Conservation (phyloP, 225 moss, liverwort and hornwort genomes). For the Pleurozium schreberi region DNA sequence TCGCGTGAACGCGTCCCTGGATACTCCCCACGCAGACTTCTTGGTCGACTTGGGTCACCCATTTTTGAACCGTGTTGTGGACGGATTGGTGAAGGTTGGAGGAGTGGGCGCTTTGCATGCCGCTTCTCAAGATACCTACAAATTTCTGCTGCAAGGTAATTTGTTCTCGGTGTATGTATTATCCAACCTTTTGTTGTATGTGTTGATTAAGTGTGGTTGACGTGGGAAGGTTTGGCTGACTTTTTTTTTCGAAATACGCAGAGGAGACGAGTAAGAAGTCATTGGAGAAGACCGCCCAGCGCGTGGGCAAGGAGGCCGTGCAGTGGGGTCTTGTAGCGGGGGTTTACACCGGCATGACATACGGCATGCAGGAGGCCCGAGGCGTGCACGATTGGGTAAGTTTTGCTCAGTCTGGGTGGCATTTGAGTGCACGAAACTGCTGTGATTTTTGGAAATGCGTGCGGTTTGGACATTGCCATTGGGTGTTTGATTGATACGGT, state of each 20-base stretch:
- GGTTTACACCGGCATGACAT: conserved; percentile 75
- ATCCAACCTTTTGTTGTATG: too few relatives aligned
- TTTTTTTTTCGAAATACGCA: not conserved
- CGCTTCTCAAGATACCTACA: conserved; percentile 60
- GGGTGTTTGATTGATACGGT: too few relatives aligned
- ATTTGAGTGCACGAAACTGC: not conserved
- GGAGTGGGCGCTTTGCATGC: conserved; percentile 88
- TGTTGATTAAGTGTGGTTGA: not conserved
- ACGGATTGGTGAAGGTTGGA: conserved; percentile 90
- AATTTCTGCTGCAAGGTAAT: conserved; percentile 31
- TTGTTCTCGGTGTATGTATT: not conserved
- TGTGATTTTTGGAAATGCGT: not conserved
- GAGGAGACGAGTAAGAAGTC: conserved; percentile 81
- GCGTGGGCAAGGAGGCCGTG: conserved; percentile 77
- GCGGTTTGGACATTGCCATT: too few relatives aligned
- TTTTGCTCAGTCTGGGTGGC: not conserved
- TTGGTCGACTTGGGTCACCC: conserved; percentile 87
- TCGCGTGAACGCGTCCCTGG: conserved; percentile 16
- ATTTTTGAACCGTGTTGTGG: conserved; percentile 70
- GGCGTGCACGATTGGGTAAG: conserved; percentile 85
- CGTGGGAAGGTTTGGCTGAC: not conserved
- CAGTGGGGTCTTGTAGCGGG: conserved; percentile 96
- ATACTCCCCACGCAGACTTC: conserved; percentile 25
- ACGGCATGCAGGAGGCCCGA: conserved; percentile 84
- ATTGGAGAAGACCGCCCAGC: conserved; percentile 61